Evolutionary conservation across 495 filamentous ascomycete genomes (phyloP).

Genomic region (Penicillium steckii): DNA sequence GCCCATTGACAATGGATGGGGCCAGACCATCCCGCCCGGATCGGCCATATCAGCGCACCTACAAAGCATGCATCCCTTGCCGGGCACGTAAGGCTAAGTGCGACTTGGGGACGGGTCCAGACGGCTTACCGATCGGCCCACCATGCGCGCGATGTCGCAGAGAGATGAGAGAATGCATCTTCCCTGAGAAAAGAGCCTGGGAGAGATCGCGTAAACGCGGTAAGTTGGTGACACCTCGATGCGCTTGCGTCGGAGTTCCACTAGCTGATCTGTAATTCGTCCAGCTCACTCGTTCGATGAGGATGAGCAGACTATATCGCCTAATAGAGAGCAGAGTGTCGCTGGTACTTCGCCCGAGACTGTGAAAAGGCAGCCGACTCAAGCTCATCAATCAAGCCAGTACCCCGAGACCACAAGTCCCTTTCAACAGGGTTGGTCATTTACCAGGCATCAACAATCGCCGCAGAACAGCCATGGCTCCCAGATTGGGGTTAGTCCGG

Average conservation of each 20-base stretch:
- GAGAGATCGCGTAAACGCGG: constrained; percentile 40
- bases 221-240: constrained; percentile 13
- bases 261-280: constrained; percentile 4
- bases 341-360: neutral
- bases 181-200: constrained; percentile 72
- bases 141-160: constrained; percentile 90
- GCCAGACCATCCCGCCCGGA: constrained; percentile 35
- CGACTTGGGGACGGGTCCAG: constrained; percentile 61
- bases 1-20: constrained; percentile 35
- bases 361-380: constrained; percentile 3
- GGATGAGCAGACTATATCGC: constrained; percentile 6
- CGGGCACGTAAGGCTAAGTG: constrained; percentile 50
- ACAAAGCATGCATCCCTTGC: constrained; percentile 50
- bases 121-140: constrained; percentile 74
- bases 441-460: constrained; percentile 10
- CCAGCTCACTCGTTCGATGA: constrained; percentile 19
- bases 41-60: constrained; percentile 47
- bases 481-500: constrained; percentile 16
- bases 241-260: neutral
- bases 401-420: constrained; percentile 12
- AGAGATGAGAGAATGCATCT: constrained; percentile 88
- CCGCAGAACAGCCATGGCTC: constrained; percentile 12
- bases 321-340: neutral
- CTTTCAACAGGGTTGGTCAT: constrained; percentile 17
- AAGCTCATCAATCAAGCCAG: constrained; percentile 6